Conservation (phyloP, 768 basidiomycete species). For the Phaffia tasmanica region DNA sequence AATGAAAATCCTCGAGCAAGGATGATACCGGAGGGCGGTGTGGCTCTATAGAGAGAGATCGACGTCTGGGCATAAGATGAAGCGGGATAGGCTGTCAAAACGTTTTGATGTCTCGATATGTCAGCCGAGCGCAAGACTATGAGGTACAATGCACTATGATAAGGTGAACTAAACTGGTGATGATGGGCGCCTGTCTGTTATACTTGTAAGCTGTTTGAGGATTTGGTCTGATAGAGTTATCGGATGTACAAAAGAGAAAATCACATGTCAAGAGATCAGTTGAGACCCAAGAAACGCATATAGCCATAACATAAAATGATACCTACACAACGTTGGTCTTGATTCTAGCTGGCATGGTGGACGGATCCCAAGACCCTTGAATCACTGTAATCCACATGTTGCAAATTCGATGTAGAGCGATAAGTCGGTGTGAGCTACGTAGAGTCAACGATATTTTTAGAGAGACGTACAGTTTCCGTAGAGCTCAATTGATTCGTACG, state of each 20-base stretch:
- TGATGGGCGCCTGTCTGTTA: conserved; percentile 5
- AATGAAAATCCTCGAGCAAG: background rate
- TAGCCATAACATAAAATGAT: background rate
- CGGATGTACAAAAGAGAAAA: too few relatives aligned
- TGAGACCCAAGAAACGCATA: background rate
- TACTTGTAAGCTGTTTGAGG: conserved; percentile 9
- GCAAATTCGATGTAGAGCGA: too few relatives aligned
- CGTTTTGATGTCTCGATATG: background rate
- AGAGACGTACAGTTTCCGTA: too few relatives aligned
- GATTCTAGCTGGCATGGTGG: background rate
- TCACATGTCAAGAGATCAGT: background rate
- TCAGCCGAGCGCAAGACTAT: background rate
- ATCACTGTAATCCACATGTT: conserved; percentile 1
- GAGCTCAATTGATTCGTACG: too few relatives aligned
- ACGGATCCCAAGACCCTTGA: conserved; percentile 11
- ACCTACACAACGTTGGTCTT: conserved; percentile 9
- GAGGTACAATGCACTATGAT: too few relatives aligned
- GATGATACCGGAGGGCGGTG: conserved; percentile 1
- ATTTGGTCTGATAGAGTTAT: background rate
- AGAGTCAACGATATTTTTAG: too few relatives aligned
- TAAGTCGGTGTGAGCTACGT: too few relatives aligned
- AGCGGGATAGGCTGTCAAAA: background rate
- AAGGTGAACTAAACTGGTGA: background rate
- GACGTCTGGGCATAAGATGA: background rate
- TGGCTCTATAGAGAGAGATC: conserved; percentile 14